These are phyloP conservation scores for Penicillium sp. DNA, from an alignment of 2,329 filamentous ascomycete species.

Conservation along the genomic window DNA sequence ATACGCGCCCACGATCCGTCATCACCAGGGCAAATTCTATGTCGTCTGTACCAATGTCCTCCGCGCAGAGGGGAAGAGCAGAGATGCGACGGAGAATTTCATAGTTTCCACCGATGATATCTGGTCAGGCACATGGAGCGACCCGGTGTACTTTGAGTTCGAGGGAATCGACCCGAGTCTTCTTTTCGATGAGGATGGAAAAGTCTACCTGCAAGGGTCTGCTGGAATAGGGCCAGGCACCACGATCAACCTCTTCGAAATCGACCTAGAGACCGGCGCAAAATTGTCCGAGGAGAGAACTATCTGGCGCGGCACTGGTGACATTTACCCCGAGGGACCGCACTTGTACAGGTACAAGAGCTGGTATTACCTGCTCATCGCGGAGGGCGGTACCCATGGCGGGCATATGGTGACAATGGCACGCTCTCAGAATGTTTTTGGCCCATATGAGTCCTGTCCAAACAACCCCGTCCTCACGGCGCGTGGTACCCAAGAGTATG, in stretches of 20 bases:
- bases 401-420: conserved; percentile 58
- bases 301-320: conserved; percentile 56
- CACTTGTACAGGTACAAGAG: conserved; percentile 36
- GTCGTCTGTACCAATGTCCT: conserved; percentile 17
- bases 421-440: conserved; percentile 52
- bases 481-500: conserved; percentile 28
- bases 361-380: conserved; percentile 36
- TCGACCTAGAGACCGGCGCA: conserved; percentile 2
- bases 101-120: conserved; percentile 9
- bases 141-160: conserved; percentile 11
- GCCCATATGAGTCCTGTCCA: conserved; percentile 43
- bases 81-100: conserved; percentile 24
- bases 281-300: conserved; percentile 6
- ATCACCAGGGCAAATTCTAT: conserved; percentile 50
- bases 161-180: conserved; percentile 29
- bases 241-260: conserved; percentile 30
- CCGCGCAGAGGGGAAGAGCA: conserved; percentile 40
- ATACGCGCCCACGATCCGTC: conserved; percentile 50
- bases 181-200: conserved; percentile 31
- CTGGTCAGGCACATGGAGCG: conserved; percentile 19
- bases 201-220: conserved; percentile 28
- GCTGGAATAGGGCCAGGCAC: conserved; percentile 26
- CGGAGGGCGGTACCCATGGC: conserved; percentile 18
- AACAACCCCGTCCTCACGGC: conserved; percentile 50
- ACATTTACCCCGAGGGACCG: conserved; percentile 39